These are phyloP conservation scores for Prunus mongolica DNA, from an alignment of 306 rosid species.

Conservation along the genomic window DNA sequence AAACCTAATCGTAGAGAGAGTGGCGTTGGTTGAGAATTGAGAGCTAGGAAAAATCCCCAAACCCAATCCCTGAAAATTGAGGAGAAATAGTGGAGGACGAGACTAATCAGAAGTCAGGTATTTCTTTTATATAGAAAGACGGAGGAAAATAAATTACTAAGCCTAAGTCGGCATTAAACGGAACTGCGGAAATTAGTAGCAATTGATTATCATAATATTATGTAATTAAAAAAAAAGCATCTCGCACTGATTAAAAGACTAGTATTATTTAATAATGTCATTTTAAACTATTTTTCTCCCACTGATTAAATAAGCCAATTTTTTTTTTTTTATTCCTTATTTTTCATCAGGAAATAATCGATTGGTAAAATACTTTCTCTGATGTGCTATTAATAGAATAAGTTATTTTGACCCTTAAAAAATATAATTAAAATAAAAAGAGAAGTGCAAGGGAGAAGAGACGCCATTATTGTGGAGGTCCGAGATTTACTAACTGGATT, in stretches of 20 bases:
- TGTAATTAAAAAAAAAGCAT: too few relatives aligned
- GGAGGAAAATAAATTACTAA: not conserved
- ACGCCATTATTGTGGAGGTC: too few relatives aligned
- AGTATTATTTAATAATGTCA: too few relatives aligned
- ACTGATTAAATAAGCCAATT: too few relatives aligned
- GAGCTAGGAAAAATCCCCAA: conserved; percentile 13
- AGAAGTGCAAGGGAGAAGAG: too few relatives aligned
- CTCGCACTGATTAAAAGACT: too few relatives aligned
- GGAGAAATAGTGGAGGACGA: conserved; percentile 12
- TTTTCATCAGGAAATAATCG: not conserved
- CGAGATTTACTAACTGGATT: too few relatives aligned
- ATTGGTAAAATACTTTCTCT: too few relatives aligned
- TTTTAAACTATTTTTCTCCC: too few relatives aligned
- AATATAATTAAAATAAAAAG: not conserved
- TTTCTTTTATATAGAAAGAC: not conserved
- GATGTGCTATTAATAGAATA: not conserved
- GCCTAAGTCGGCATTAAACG: not conserved
- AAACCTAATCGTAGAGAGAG: not conserved
- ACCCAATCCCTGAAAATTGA: conserved; percentile 10
- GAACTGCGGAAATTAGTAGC: not conserved
- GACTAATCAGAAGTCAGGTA: not conserved
- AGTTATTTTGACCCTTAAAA: not conserved
- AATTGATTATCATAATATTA: not conserved
- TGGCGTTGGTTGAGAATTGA: not conserved
- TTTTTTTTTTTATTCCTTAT: too few relatives aligned